Conservation (phyloP, 2,329 filamentous ascomycete genomes). For the Penicillium nordicum region DNA sequence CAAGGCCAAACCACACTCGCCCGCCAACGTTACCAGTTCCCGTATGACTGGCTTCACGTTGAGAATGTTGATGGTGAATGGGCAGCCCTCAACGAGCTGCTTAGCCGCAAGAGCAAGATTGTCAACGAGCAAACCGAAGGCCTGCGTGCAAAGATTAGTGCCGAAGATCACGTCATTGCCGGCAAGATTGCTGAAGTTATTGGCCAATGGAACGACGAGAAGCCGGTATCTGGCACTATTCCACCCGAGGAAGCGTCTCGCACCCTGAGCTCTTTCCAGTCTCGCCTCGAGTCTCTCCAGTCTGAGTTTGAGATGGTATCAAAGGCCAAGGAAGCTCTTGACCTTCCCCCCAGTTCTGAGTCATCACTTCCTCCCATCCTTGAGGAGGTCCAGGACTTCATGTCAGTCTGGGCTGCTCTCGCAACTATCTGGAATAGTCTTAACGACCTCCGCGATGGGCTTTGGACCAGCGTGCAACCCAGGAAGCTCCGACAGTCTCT, state of each 20-base stretch:
- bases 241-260: constrained; percentile 83
- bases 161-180: constrained; percentile 86
- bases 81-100: constrained; percentile 86
- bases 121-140: constrained; percentile 96
- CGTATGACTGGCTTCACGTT: constrained; percentile 89
- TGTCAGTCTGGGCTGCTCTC: constrained; percentile 94
- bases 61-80: constrained; percentile 96
- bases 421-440: constrained; percentile 96
- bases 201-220: constrained; percentile 88
- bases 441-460: constrained; percentile 84
- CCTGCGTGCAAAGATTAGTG: constrained; percentile 86
- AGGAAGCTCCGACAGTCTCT: constrained; percentile 87
- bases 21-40: constrained; percentile 90
- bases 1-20: constrained; percentile 91
- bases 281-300: constrained; percentile 77
- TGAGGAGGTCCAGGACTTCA: constrained; percentile 97
- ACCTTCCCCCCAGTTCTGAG: constrained; percentile 75
- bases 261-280: constrained; percentile 78
- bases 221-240: constrained; percentile 92
- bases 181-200: constrained; percentile 85
- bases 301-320: constrained; percentile 89
- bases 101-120: constrained; percentile 88
- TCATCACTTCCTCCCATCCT: constrained; percentile 79
- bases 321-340: constrained; percentile 93
- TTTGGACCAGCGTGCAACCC: constrained; percentile 95